Conservation (phyloP, 305 asterid species). For the Salvia sclarea region DNA sequence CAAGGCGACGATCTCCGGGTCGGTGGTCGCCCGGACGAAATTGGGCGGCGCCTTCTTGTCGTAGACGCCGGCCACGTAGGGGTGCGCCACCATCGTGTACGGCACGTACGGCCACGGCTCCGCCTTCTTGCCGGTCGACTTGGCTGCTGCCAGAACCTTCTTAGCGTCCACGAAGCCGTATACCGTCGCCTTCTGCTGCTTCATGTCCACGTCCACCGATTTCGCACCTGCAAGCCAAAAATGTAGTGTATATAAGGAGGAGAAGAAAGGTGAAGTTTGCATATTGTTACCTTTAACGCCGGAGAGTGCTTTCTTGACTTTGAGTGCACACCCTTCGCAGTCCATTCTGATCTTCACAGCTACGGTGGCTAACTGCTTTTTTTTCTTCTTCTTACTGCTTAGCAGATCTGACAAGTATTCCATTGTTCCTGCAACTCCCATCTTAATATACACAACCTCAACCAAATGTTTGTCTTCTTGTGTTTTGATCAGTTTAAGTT, state of each 20-base stretch:
- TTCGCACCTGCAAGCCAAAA: conserved; percentile 52
- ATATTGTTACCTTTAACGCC: conserved; percentile 58
- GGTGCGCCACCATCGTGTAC: conserved; percentile 62
- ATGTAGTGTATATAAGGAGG: too few relatives aligned
- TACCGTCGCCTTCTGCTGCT: conserved; percentile 69
- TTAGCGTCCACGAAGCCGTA: conserved; percentile 63
- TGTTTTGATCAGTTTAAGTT: too few relatives aligned
- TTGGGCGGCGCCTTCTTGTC: conserved; percentile 80
- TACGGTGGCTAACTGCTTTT: conserved; percentile 54
- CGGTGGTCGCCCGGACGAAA: conserved; percentile 40
- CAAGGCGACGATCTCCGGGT: conserved; percentile 39
- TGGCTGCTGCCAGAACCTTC: conserved; percentile 49
- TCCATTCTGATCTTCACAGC: conserved; percentile 76
- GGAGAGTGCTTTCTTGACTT: conserved; percentile 62
- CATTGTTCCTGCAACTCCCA: conserved; percentile 81
- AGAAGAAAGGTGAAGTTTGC: neutral
- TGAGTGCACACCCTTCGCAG: conserved; percentile 70
- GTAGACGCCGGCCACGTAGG: conserved; percentile 73
- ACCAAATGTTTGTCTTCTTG: too few relatives aligned
- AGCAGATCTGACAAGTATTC: conserved; percentile 69
- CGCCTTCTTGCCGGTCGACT: conserved; percentile 56
- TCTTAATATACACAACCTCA: too few relatives aligned
- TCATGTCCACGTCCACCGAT: conserved; percentile 59
- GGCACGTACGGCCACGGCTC: conserved; percentile 82
- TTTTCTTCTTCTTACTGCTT: conserved; percentile 60